Evolutionary conservation across 2,329 filamentous ascomycete genomes (phyloP).

Genomic region (Tolypocladium ophioglossoides): DNA sequence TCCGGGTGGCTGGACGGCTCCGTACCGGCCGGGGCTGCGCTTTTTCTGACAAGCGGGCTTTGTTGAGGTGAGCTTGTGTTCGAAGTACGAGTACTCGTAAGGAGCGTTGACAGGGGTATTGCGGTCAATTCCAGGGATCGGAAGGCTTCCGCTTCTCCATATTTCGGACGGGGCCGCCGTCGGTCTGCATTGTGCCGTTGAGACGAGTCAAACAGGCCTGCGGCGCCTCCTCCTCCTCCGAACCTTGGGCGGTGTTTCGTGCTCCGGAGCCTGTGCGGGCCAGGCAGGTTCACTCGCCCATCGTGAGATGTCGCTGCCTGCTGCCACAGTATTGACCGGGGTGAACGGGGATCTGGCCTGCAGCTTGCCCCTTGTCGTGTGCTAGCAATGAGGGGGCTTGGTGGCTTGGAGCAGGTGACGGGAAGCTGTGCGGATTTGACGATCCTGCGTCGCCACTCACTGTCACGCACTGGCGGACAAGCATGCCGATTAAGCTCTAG

Average conservation of each 20-base stretch:
- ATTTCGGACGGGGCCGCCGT: background rate
- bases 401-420: slow-evolving; percentile 1
- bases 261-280: background rate
- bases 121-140: background rate
- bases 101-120: background rate
- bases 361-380: background rate
- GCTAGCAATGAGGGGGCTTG: slow-evolving; percentile 2
- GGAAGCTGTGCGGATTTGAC: background rate
- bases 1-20: slow-evolving; percentile 1
- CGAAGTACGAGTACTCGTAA: background rate
- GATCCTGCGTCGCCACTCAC: too few relatives aligned
- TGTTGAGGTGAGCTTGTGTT: background rate
- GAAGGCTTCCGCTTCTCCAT: background rate
- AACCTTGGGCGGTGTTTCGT: background rate
- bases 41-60: background rate
- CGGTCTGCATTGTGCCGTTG: background rate
- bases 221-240: background rate
- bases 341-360: background rate
- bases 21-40: background rate
- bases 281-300: too few relatives aligned
- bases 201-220: background rate
- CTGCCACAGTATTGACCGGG: too few relatives aligned
- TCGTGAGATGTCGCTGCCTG: too few relatives aligned
- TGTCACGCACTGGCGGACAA: background rate
- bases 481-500: background rate